A percentile compares a stretch with the other conserved stretches of the same genome.
phyloP scores from a whole-genome alignment of 495 filamentous ascomycete species.

The Penicillium parvum region DNA sequence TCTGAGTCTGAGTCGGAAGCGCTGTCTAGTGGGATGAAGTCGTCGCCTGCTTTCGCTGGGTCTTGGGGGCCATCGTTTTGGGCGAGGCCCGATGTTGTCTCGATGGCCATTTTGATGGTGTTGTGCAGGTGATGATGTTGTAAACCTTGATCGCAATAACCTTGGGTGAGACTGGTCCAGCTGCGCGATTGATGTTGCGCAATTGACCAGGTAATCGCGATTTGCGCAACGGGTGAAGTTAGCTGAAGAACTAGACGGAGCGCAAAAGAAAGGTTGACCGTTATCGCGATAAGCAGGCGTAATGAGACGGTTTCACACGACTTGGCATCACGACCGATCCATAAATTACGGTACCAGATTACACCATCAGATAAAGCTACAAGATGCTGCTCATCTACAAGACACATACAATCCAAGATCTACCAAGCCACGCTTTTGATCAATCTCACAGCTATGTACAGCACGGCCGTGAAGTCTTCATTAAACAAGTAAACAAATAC shows the following conservation, averaged over 20 bases:
- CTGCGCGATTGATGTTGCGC: too few relatives aligned
- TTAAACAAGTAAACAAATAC: conserved; percentile 21
- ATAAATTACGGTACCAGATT: not conserved
- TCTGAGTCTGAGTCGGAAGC: not conserved
- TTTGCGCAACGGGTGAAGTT: not conserved
- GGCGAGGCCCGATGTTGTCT: not conserved
- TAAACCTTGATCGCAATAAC: too few relatives aligned
- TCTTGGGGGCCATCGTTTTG: not conserved
- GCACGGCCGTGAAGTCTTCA: conserved; percentile 15
- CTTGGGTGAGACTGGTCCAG: too few relatives aligned
- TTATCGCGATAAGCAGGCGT: conserved; percentile 8
- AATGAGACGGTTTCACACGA: too few relatives aligned
- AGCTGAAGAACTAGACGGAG: not conserved
- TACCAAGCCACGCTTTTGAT: conserved; percentile 11
- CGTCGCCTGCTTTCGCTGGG: not conserved
- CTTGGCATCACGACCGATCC: not conserved
- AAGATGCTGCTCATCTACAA: too few relatives aligned
- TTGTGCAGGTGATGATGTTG: not conserved
- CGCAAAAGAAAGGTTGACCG: not conserved
- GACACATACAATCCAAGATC: too few relatives aligned
- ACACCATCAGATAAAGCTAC: too few relatives aligned
- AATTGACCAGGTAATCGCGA: too few relatives aligned
- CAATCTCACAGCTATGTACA: conserved; percentile 15
- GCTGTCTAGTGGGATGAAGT: conserved; percentile 6
- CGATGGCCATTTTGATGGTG: not conserved